A percentile compares a stretch with the other conserved stretches of the same genome.
Conservation (phyloP, 306 rosid species). For the Acacia melanoxylon region DNA sequence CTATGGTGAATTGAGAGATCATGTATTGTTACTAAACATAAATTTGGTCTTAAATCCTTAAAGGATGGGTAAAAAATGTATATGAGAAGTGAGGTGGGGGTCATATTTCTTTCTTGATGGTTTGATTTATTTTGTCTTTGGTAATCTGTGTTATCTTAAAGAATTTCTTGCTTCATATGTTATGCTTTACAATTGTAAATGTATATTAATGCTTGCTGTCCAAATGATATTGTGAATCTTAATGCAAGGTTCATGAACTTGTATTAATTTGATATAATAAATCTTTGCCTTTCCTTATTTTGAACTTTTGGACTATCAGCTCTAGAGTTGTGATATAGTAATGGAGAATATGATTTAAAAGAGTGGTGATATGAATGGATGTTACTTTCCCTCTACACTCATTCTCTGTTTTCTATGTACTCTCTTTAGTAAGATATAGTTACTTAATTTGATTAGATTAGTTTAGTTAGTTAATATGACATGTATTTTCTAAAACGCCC, state of each 20-base stretch:
- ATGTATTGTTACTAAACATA: neutral
- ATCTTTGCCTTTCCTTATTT: neutral
- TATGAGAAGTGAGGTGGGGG: neutral
- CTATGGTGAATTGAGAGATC: neutral
- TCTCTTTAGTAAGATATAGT: too few relatives aligned
- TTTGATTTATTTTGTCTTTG: neutral
- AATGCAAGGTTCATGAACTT: neutral
- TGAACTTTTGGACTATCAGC: neutral
- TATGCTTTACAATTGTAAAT: conserved; percentile 6
- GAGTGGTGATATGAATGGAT: neutral
- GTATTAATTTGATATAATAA: neutral
- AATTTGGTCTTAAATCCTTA: neutral
- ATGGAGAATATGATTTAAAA: neutral
- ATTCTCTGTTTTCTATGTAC: neutral
- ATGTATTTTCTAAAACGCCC: too few relatives aligned
- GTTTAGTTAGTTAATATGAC: too few relatives aligned
- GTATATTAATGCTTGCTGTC: conserved; percentile 5
- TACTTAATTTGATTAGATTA: too few relatives aligned
- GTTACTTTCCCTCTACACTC: neutral
- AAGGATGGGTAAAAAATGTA: neutral
- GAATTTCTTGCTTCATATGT: neutral
- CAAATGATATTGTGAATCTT: neutral
- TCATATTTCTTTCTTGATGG: neutral
- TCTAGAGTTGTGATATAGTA: neutral
- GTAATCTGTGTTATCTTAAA: neutral